These are phyloP conservation scores for Polytrichum formosum DNA, from an alignment of 225 moss, liverwort and hornwort genomes.

Conservation along the genomic window DNA sequence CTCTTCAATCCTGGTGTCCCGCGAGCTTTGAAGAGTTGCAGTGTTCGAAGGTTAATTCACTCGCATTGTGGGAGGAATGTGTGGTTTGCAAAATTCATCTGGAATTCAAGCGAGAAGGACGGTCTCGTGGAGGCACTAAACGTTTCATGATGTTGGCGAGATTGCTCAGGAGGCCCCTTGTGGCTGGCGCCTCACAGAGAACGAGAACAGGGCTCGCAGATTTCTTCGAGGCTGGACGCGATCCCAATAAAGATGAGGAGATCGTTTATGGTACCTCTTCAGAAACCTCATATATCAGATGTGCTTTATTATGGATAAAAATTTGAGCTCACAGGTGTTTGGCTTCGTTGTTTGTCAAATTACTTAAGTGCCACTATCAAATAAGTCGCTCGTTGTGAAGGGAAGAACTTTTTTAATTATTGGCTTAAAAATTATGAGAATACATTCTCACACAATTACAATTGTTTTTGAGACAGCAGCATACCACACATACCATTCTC, in stretches of 20 bases:
- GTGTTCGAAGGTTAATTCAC: too few relatives aligned
- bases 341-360: too few relatives aligned
- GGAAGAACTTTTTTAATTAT: too few relatives aligned
- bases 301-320: neutral
- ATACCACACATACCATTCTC: too few relatives aligned
- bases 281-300: neutral
- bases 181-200: constrained; percentile 28
- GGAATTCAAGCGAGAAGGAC: neutral
- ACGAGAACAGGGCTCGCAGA: constrained; percentile 34
- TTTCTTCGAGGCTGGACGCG: constrained; percentile 44
- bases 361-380: too few relatives aligned
- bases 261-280: constrained; percentile 23
- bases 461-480: too few relatives aligned
- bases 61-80: neutral
- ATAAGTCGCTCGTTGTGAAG: too few relatives aligned
- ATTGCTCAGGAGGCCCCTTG: constrained; percentile 20
- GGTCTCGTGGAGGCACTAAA: neutral
- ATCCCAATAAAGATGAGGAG: constrained; percentile 31
- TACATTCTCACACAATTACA: too few relatives aligned
- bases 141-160: constrained; percentile 31
- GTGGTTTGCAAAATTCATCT: neutral
- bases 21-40: too few relatives aligned
- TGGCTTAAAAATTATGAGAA: too few relatives aligned
- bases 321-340: too few relatives aligned
- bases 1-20: too few relatives aligned